Base-by-base conservation (phyloP, 331 rosid species). In the Dryas integrifolia region DNA sequence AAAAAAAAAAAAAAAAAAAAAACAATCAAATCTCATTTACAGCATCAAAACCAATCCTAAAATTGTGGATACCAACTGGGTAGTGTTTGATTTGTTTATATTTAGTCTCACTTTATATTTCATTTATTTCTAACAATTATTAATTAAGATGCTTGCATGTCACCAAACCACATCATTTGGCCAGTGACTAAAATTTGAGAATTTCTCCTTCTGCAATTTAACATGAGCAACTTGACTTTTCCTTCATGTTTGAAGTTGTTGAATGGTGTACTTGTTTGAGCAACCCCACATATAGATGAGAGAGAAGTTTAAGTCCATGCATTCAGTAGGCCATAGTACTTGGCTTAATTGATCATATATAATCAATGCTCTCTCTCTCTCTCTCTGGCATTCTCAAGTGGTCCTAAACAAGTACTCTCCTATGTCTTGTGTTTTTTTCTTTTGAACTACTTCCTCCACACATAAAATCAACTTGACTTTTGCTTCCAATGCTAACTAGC, bases 381-480 rank as follows among this genome's bases (percentile, higher is more conserved):
- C 70, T 35, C 64, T 70, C 30, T 74, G 59, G 67, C 78, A 72
- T 67, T 60, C 77, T 53, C 50, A 5, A 43, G 94, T 88, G 94
- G 91, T 88, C 94, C 91, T 60, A 53, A 66, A 80, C 50, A 61
- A 58, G 77, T 65, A 72, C 62, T 26, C 48, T 60, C 77, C 40
- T 15, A 3, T 60, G 78, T 55, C 65, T 82, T 70, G 76, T 47
- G 76, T 72, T 73, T 83, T 72, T 78, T 74, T 80, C 77, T 81
- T 60, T 76, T 44, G 74, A 82, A 68, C 69, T 48, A 65, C 75
- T 84, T 76, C 83, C 78, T 77, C 86, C 88, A 77, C 85, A 80
- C 79, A 79, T 44, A 51, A 56, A 80, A 76, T 74, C 73, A 52
- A 64, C 71, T 85, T 73, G 79, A 69, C 86, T 43, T 82, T 82